phyloP scores from a whole-genome alignment of 352 stramenopile genomes.

The Globisporangium ultimum region DNA sequence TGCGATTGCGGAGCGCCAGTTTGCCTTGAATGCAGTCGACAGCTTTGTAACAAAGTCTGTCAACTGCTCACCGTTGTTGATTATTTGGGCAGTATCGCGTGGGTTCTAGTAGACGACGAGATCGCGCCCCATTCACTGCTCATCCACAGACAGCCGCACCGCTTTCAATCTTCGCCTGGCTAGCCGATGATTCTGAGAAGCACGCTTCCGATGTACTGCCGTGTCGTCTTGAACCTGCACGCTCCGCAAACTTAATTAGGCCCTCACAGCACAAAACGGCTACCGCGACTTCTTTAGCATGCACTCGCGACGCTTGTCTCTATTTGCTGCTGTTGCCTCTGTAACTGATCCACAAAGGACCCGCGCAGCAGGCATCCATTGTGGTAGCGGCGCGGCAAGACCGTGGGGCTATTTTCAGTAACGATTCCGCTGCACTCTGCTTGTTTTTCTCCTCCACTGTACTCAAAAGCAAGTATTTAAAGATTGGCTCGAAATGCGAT shows the following conservation, averaged over 20 bases:
- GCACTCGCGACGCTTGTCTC: not conserved
- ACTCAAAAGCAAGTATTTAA: constrained; percentile 1
- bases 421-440: not conserved
- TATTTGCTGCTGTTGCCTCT: not conserved
- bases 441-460: constrained; percentile 4
- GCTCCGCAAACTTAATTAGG: not conserved
- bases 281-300: not conserved
- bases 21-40: constrained; percentile 15
- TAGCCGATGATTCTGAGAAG: too few relatives aligned
- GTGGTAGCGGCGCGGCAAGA: not conserved
- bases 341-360: constrained; percentile 5
- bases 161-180: too few relatives aligned
- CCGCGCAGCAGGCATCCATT: not conserved
- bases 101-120: not conserved
- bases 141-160: not conserved
- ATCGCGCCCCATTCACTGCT: constrained; percentile 3
- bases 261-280: not conserved
- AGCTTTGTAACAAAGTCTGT: constrained; percentile 9
- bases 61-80: constrained; percentile 8
- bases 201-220: too few relatives aligned
- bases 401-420: constrained; percentile 7
- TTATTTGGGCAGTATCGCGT: not conserved
- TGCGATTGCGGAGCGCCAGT: constrained; percentile 41
- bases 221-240: not conserved
- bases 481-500: constrained; percentile 3